These are phyloP conservation scores for Podospora didyma DNA, from an alignment of 495 filamentous ascomycete genomes.

Conservation along the genomic window DNA sequence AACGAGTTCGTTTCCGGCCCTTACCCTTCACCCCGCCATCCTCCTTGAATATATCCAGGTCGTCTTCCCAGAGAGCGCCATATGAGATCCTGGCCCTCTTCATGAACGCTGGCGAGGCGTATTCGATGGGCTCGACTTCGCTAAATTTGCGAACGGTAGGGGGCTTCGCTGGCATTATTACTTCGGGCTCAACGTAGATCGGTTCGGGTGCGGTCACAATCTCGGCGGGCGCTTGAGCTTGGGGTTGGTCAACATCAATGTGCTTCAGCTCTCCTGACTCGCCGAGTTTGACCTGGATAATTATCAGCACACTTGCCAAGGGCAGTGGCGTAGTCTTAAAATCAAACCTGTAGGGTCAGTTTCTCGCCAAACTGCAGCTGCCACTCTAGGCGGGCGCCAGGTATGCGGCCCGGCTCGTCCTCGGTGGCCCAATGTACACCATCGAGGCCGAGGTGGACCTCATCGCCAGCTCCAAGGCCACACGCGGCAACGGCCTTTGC, in stretches of 20 bases:
- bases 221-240: conserved; percentile 8
- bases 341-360: conserved; percentile 57
- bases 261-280: conserved; percentile 32
- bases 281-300: conserved; percentile 24
- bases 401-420: conserved; percentile 51
- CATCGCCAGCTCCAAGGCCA: conserved; percentile 72
- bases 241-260: conserved; percentile 47
- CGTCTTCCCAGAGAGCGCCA: conserved; percentile 53
- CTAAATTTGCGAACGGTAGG: conserved; percentile 15
- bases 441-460: conserved; percentile 62
- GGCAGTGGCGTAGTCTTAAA: neutral
- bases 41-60: conserved; percentile 65
- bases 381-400: conserved; percentile 70
- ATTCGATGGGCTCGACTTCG: conserved; percentile 37
- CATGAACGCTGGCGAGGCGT: conserved; percentile 73
- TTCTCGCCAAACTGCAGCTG: conserved; percentile 60
- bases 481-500: conserved; percentile 65
- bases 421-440: conserved; percentile 57
- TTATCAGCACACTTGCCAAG: conserved; percentile 7
- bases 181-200: conserved; percentile 7
- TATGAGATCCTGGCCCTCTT: conserved; percentile 60
- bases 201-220: neutral
- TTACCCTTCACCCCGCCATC: conserved; percentile 63
- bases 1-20: conserved; percentile 68
- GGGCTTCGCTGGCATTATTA: neutral